Base-by-base conservation (phyloP, 441 rosid species). In the Populus trichocarpa region DNA sequence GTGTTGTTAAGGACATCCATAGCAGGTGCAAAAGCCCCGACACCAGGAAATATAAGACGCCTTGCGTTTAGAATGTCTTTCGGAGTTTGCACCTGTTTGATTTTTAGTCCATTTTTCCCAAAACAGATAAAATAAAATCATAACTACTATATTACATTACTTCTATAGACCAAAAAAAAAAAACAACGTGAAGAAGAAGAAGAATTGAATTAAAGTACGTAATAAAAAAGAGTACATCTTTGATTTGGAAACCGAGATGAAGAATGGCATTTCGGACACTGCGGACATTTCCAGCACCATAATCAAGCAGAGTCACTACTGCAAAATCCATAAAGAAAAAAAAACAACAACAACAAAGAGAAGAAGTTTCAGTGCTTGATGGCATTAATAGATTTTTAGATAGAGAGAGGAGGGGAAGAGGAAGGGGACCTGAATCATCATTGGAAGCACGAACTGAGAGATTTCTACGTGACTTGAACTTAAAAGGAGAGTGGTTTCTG, bases 201-300 rank as follows among this genome's bases (percentile, higher is more conserved):
- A 16, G 61, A 67, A 23, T 2, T 6, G 11, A 68, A 59, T 5
- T 9, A 67, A 77, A 71, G 8, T 36, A 38, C 40, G 70, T 5
- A 38, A 18, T 14, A 14, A 46, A 46, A 4, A 46, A 13, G 1
- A 57, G 32, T 70, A 96, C 98, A 76, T 96, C 98, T 90, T 91
- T 89, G 82, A 94, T 89, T 70, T 83, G 83, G 82, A 88, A 93
- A 3, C 99, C 98, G 22, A 94, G 94, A 81, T 86, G 57, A 35
- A 88, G 91, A 88, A 94, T 93, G 32, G 98, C 98, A 76, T 94
- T 96, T 50, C 97, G 87, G 35, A 96, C 86, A 72, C 98, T 94
- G 23, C 99, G 90, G 32, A 96, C 99, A 80, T 96, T 96, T 69
- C 97, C 97, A 73, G 99, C 98, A 18, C 99, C 98, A 71, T 96